These are phyloP conservation scores for Pestalotiopsis sp. DNA, from an alignment of 2,329 filamentous ascomycete species.

Conservation along the genomic window DNA sequence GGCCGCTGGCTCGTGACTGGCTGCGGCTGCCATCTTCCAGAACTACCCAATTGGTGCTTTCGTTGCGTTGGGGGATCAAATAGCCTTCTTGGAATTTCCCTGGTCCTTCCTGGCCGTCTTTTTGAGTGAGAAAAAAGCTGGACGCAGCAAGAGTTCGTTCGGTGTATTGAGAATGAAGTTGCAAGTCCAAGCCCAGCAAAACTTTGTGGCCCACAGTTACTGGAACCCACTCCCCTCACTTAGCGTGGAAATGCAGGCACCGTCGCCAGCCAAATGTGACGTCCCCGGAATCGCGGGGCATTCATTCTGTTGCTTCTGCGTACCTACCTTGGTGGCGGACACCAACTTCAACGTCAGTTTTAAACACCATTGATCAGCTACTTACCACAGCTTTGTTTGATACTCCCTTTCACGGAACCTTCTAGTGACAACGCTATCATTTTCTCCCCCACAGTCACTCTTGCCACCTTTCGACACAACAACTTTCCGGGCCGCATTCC, in stretches of 20 bases:
- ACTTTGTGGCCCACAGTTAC: constrained; percentile 8
- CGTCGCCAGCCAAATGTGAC: background rate
- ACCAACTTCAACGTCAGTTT: background rate
- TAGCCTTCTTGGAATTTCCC: background rate
- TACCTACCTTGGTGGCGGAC: background rate
- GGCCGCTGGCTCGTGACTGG: constrained; percentile 50
- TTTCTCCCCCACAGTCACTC: background rate
- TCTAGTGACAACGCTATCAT: background rate
- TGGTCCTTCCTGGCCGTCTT: background rate
- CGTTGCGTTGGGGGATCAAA: background rate
- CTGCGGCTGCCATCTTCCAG: constrained; percentile 40
- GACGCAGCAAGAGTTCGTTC: background rate
- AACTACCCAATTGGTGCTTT: background rate
- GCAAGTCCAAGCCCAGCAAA: background rate
- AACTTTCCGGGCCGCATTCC: background rate
- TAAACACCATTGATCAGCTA: too few relatives aligned
- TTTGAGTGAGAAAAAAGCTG: background rate
- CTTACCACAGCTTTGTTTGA: background rate
- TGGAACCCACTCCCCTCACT: constrained; percentile 1
- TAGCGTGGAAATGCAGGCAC: background rate
- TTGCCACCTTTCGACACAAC: background rate
- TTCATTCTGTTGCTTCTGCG: background rate
- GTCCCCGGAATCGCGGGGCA: background rate
- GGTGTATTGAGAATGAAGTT: background rate
- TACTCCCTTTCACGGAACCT: background rate